Base-by-base conservation (phyloP, 1,139 yeast species). In the Yamadazyma buinensis region DNA sequence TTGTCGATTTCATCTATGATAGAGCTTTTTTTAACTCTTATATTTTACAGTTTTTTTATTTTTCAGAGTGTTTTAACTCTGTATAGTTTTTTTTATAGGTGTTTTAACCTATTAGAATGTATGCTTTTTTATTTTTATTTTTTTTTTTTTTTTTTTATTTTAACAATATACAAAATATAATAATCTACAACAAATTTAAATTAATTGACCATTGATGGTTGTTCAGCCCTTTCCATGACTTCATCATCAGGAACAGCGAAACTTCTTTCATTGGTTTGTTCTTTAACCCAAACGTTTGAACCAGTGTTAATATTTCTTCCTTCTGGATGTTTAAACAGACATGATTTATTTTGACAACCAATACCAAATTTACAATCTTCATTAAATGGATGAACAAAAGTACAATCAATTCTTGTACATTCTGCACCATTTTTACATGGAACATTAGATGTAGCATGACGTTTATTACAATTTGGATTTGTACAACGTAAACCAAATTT, bases 211-310 rank as follows among this genome's bases (percentile, higher is more conserved):
- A 36, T 30, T 12, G 65, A 59, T 11, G 31, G 31, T 47, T 67
- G 74, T 32, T 60, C 69, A n/a, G 84, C 85, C 40, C 75, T 81
- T 52, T 84, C 92, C 74, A 82, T 73, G 10, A 80, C 80, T 55
- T 80, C 80, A 44, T 79, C 84, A 23, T 84, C 94, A 5, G 86
- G 79, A 37, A 83, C 84, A 1, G 95, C 94, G 68, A 83, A 85
- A 30, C 75, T 69, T 46, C 94, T 70, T 48, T 75, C 72, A 48
- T 72, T 67, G 7, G 84, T 73, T 8, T 37, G 37, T 22, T 32
- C 39, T 28, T 32, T 38, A 15, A 34, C 39, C 36, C 38, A 38
- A 23, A 45, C 33, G 28, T 33, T 49, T 8, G 39, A 41, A 12
- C n/a, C 15, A 20, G 23, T 15, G 24, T 49, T 43, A 13, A 40